Base-by-base conservation (phyloP, 23 red algal species). In the Pyropia haitanensis region DNA sequence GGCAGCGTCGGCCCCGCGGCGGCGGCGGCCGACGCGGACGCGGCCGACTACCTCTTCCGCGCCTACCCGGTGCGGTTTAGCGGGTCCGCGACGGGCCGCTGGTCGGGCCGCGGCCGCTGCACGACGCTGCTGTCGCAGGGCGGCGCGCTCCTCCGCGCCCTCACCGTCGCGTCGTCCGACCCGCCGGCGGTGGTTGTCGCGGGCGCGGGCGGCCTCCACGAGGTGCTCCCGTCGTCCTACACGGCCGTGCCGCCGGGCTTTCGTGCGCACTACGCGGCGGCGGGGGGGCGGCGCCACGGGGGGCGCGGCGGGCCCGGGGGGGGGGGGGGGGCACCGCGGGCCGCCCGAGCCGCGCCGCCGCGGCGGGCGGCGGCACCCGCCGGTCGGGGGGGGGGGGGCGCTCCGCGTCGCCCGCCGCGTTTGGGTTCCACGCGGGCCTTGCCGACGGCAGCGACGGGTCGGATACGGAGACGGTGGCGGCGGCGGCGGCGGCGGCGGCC, bases 141-240 rank as follows among this genome's bases (percentile, higher is more conserved):
- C 16, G 74, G 68, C 17, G 63, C 75, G 25, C 75, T 87, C 13
- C 68, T 95, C 56, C 80, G 88, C 20, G 73, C 88, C 2, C 58
- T 95, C 4, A 85, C 78, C 57, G 57, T 95, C 16, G 78, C 79
- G 33, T 53, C 78, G 58, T 73, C 77, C n/a, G 88, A 95, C 54
- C 88, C 88, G 20, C 79, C 78, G 1, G 62, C 77, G 10, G 70
- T 95, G 13, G 77, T 79, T 58, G 70, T 95, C 0, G 80, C 88
- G 0, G 78, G 78, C 21, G 66, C 76, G 32, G 26, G 44, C 27
- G 78, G 79, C 14, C 72, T 95, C 70, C 68, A 68, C 27, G 80
- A 86, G 69, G 73, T 95, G 22, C 53, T 81, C 27, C 72, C 79
- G 17, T 78, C 70, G 18, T 73, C 71, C 5, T 83, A 79, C 55